These are phyloP conservation scores for Monosporascus sp. DNA, from an alignment of 2,329 filamentous ascomycete species.

Conservation along the genomic window DNA sequence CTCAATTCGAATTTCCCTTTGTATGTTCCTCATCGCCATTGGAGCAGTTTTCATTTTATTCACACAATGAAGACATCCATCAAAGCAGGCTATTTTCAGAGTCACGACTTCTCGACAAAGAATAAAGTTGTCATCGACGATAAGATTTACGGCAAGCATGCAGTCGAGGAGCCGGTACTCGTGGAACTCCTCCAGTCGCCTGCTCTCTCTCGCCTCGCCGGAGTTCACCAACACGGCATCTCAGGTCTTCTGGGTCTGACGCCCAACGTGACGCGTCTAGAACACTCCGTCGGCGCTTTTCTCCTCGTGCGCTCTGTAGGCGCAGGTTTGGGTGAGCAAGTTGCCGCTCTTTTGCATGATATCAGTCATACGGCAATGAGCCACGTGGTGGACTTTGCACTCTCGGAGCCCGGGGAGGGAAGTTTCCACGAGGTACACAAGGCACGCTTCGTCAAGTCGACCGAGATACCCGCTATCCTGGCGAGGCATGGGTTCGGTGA, in stretches of 20 bases:
- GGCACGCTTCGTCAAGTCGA: constrained; percentile 28
- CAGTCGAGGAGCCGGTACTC: constrained; percentile 30
- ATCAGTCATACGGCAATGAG: constrained; percentile 34
- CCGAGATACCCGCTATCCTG: constrained; percentile 28
- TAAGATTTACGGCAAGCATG: constrained; percentile 28
- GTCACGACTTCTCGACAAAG: constrained; percentile 10
- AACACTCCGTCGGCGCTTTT: constrained; percentile 35
- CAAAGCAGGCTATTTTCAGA: constrained; percentile 16
- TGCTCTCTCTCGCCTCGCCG: constrained; percentile 27
- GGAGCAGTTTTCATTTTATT: not conserved
- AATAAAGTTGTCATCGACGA: constrained; percentile 25
- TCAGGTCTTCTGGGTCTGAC: constrained; percentile 29
- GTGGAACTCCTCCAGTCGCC: constrained; percentile 29
- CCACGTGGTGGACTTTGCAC: constrained; percentile 33
- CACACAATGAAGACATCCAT: not conserved
- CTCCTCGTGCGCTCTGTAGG: constrained; percentile 32
- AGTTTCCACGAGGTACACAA: constrained; percentile 37
- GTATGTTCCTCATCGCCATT: too few relatives aligned
- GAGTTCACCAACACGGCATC: constrained; percentile 32
- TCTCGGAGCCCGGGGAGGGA: constrained; percentile 29
- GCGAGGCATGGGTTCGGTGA: constrained; percentile 24
- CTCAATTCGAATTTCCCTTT: too few relatives aligned
- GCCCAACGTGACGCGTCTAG: constrained; percentile 30
- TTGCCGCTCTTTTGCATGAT: constrained; percentile 34
- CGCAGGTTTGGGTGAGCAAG: constrained; percentile 30